These are phyloP conservation scores for Geotrichum klebahnii DNA, from an alignment of 1,139 yeast genomes.

Conservation along the genomic window DNA sequence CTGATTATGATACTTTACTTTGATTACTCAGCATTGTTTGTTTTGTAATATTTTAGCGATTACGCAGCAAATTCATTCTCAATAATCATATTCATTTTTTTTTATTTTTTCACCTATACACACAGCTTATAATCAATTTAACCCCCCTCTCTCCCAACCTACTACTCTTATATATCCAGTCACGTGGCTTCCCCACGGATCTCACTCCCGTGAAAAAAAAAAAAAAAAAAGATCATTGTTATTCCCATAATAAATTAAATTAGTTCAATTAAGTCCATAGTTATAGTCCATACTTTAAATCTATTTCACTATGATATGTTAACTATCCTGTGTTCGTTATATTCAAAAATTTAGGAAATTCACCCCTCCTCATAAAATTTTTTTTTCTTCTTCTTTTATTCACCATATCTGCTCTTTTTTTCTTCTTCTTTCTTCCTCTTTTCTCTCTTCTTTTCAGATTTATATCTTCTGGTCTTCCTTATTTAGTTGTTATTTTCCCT, in stretches of 20 bases:
- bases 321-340: too few relatives aligned
- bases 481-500: background rate
- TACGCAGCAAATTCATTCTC: too few relatives aligned
- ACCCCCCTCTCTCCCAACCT: background rate
- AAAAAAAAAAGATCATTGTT: background rate
- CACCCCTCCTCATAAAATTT: slow-evolving; percentile 1
- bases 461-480: background rate
- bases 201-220: background rate
- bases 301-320: too few relatives aligned
- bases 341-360: background rate
- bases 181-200: slow-evolving; percentile 13
- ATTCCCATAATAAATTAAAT: background rate
- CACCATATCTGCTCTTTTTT: background rate
- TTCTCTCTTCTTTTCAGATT: background rate
- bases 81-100: background rate
- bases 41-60: too few relatives aligned
- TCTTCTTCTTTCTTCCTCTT: background rate
- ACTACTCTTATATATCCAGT: slow-evolving; percentile 5
- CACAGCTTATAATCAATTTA: background rate
- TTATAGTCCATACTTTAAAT: too few relatives aligned
- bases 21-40: too few relatives aligned
- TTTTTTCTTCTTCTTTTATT: background rate
- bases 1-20: too few relatives aligned
- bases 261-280: too few relatives aligned
- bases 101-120: background rate